These are phyloP conservation scores for Byssothecium circinans DNA, from an alignment of 2,329 filamentous ascomycete genomes.

Conservation along the genomic window DNA sequence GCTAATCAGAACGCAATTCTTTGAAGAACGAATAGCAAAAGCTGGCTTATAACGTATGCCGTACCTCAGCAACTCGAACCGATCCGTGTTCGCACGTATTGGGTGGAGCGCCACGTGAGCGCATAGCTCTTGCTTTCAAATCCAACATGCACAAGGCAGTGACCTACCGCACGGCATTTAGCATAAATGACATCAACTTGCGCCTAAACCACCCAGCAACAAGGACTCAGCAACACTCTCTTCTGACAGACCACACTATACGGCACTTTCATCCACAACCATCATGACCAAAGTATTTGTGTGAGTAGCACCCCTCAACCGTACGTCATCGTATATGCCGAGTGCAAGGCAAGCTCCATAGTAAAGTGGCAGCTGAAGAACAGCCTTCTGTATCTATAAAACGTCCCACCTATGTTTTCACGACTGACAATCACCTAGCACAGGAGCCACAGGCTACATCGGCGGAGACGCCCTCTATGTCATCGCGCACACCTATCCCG, in stretches of 20 bases:
- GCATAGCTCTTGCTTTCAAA: background rate
- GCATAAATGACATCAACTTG: no score
- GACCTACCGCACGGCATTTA: no score
- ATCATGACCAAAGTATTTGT: slow-evolving; percentile 35
- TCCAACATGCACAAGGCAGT: background rate
- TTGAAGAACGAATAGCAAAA: no score
- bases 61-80: no score
- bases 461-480: slow-evolving; percentile 34
- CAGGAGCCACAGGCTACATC: slow-evolving; percentile 38
- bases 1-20: no score
- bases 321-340: background rate
- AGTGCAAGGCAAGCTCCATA: no score
- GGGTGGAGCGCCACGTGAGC: no score
- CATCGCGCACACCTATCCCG: slow-evolving; percentile 50
- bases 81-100: no score
- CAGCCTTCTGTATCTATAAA: no score
- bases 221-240: background rate
- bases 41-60: no score
- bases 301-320: slow-evolving; percentile 8
- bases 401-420: no score
- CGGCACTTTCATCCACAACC: background rate
- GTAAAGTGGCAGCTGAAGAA: no score
- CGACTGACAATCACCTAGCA: slow-evolving; percentile 18
- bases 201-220: background rate
- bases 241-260: background rate